phyloP scores from a whole-genome alignment of 148 eudicot genomes.

The Limonium bicolor region DNA sequence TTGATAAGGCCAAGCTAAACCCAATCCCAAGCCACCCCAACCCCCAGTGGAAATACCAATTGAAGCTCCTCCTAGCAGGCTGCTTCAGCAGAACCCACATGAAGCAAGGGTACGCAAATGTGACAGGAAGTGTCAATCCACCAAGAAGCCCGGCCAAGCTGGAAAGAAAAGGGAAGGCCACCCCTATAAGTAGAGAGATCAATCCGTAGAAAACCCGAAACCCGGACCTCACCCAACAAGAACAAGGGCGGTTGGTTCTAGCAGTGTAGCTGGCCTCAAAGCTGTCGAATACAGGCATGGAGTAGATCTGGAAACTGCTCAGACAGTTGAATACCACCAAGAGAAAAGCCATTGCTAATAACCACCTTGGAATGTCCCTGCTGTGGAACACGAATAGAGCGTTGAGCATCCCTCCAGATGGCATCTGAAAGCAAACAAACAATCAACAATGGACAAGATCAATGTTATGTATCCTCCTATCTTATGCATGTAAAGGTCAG shows the following conservation, averaged over 20 bases:
- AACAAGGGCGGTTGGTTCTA: constrained; percentile 90
- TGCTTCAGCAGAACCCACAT: constrained; percentile 96
- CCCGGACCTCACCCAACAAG: constrained; percentile 91
- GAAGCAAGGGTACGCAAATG: constrained; percentile 98
- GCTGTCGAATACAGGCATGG: constrained; percentile 96
- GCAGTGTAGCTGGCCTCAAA: constrained; percentile 96
- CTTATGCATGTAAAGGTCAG: too few relatives aligned
- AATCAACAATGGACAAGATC: not conserved
- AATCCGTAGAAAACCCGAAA: constrained; percentile 85
- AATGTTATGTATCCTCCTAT: too few relatives aligned
- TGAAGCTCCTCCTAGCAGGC: constrained; percentile 64
- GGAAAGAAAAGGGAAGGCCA: constrained; percentile 82
- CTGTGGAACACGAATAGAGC: constrained; percentile 77
- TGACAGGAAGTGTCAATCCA: constrained; percentile 89
- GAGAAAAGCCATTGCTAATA: constrained; percentile 77
- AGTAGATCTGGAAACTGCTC: constrained; percentile 98
- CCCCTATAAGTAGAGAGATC: constrained; percentile 65
- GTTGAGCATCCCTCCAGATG: constrained; percentile 76
- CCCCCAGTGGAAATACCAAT: constrained; percentile 85
- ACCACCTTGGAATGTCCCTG: constrained; percentile 76
- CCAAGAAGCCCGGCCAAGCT: constrained; percentile 92
- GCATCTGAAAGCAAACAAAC: constrained; percentile 42
- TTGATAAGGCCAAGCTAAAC: constrained; percentile 74
- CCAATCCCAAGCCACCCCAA: constrained; percentile 95
- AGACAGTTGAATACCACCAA: constrained; percentile 92